These are phyloP conservation scores for Populus hybrid DNA, from an alignment of 441 rosid species.

Conservation along the genomic window DNA sequence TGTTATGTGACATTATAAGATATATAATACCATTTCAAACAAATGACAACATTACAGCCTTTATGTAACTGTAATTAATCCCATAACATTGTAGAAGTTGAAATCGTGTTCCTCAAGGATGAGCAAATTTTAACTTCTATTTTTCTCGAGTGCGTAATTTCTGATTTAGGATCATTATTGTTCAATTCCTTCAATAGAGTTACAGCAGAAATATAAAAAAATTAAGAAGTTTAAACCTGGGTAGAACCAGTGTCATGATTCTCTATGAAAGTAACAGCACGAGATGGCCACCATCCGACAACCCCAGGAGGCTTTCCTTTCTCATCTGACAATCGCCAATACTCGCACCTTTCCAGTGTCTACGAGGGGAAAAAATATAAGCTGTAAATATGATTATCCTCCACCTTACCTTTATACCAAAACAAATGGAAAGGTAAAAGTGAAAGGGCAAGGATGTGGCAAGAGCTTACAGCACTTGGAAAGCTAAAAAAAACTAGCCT, in stretches of 20 bases:
- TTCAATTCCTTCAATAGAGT: background rate
- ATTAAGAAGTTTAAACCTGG: conserved; percentile 51
- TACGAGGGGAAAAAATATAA: conserved; percentile 20
- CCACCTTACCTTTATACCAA: background rate
- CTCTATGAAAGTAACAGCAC: conserved; percentile 95
- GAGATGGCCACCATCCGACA: conserved; percentile 99
- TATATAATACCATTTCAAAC: background rate
- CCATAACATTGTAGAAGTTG: background rate
- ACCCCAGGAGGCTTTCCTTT: conserved; percentile 96
- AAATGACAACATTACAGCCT: background rate
- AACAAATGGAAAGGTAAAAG: background rate
- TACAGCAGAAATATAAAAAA: background rate
- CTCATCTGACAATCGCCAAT: conserved; percentile 88
- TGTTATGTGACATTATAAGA: background rate
- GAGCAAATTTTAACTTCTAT: background rate
- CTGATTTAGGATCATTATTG: background rate
- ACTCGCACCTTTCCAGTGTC: conserved; percentile 84
- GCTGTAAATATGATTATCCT: conserved; percentile 3
- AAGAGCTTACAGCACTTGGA: background rate
- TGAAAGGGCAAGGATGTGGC: background rate
- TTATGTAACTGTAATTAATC: too few species aligned
- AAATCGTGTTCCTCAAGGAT: background rate
- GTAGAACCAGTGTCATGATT: conserved; percentile 99
- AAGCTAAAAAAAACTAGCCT: background rate
- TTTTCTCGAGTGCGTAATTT: background rate